Conservation (phyloP, 208 protist genomes). For the Crithidia acanthocephali region DNA sequence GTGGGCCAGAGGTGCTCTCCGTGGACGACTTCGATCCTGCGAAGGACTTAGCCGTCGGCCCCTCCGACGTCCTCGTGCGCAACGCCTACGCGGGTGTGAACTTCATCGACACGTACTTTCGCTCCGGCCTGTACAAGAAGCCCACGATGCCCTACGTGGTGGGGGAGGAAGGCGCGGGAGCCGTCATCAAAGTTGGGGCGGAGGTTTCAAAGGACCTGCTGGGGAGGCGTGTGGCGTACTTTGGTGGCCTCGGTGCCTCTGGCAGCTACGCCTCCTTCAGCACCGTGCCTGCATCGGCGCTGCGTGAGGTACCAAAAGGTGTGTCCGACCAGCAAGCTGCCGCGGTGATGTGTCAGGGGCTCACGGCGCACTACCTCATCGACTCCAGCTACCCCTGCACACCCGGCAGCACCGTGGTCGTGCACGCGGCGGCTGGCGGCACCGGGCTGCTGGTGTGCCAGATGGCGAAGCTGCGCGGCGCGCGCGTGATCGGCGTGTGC, state of each 20-base stretch:
- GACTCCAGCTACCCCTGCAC: constrained; percentile 59
- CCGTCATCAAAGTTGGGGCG: constrained; percentile 48
- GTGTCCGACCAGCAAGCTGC: constrained; percentile 57
- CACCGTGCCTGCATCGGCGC: constrained; percentile 18
- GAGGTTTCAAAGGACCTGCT: constrained; percentile 26
- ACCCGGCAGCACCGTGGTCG: constrained; percentile 55
- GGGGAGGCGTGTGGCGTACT: constrained; percentile 83
- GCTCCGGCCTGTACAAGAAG: constrained; percentile 80
- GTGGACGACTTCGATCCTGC: constrained; percentile 22
- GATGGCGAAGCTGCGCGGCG: constrained; percentile 92
- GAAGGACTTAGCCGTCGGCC: background rate
- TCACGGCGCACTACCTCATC: constrained; percentile 92
- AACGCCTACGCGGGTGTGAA: constrained; percentile 86
- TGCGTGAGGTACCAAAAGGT: constrained; percentile 48
- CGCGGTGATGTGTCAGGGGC: constrained; percentile 75
- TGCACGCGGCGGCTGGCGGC: constrained; percentile 92
- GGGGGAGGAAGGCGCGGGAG: constrained; percentile 82
- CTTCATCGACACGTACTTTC: constrained; percentile 95
- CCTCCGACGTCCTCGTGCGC: constrained; percentile 51
- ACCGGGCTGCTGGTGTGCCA: constrained; percentile 86
- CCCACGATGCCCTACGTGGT: constrained; percentile 65
- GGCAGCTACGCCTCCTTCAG: constrained; percentile 81
- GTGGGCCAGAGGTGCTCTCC: constrained; percentile 19
- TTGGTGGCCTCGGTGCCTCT: constrained; percentile 23
- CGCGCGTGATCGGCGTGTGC: constrained; percentile 90